Evolutionary conservation across 306 rosid species (phyloP), one percentile per base, ranked within the genome.

Genomic region (Astragalus glycyphyllos): DNA sequence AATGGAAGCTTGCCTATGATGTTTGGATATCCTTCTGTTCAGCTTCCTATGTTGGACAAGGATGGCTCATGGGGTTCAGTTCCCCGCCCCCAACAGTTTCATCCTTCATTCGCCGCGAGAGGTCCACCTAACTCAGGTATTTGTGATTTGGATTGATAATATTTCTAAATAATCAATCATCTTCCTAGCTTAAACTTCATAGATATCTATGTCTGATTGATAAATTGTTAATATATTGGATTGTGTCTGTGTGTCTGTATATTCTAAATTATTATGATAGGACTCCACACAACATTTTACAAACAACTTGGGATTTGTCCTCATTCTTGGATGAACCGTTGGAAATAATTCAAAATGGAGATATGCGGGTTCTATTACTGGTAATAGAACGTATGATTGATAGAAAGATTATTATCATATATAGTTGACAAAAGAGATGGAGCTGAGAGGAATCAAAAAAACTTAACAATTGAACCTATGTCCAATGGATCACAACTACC

Each of bases 11-110:
- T 90, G 92, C 92, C 90, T 1, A 76, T 82, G 61, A 84, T 85
- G 92, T 80, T 88, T 79, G 99, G 96, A 50, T 78, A 84, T 86
- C 72, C 97, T 12, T 78, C 92, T 45, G 86, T 87, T 80, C 99
- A 91, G 84, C 84, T 94, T 72, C 96, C 95, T 4, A 69, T 80
- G 77, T 73, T 87, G 81, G 93, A 91, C 76, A 91, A 91, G 78
- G 99, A 95, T 80, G 82, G 80, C 44, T 67, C 96, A 6, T 86
- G 92, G 92, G 93, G 96, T 68, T 53, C 80, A 84, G 83, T 71
- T 71, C 66, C 96, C 77, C 96, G 82, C 71, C 77, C 97, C 51
- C 97, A 91, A 80, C 93, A 76, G 57, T 77, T 91, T 65, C 97
- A 86, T 54, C 72, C 85, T 73, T 72, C 90, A 76, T 83, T 74